Evolutionary conservation across 805 yeast genomes (phyloP).

Genomic region (Lachancea waltii): DNA sequence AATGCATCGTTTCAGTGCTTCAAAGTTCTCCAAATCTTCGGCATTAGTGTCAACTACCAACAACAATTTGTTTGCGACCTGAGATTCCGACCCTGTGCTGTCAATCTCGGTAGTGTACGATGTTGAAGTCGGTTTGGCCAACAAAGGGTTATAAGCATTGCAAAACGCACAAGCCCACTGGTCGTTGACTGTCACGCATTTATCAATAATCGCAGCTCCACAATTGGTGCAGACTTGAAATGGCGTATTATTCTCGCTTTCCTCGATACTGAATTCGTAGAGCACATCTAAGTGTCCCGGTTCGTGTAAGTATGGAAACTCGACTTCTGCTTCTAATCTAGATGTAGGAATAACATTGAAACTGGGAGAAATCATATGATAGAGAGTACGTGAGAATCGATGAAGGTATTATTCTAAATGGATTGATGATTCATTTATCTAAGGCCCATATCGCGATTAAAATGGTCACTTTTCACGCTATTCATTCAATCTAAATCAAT

Average conservation of each 20-base stretch:
- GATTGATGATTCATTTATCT: too few species aligned
- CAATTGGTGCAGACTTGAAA: constrained; percentile 3
- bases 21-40: too few species aligned
- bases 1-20: too few species aligned
- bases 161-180: constrained; percentile 17
- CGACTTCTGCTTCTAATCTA: constrained; percentile 13
- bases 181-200: constrained; percentile 1
- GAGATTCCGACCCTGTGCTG: too few species aligned
- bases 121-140: constrained; percentile 4
- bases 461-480: too few species aligned
- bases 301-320: constrained; percentile 9
- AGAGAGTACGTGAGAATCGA: not conserved
- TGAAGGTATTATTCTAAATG: too few species aligned
- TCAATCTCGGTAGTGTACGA: constrained; percentile 7
- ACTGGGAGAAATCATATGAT: constrained; percentile 11
- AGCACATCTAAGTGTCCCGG: constrained; percentile 13
- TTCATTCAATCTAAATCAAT: too few species aligned
- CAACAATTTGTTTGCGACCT: too few species aligned
- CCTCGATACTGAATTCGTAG: constrained; percentile 9
- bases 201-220: constrained; percentile 8
- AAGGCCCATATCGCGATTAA: too few species aligned
- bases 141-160: constrained; percentile 10
- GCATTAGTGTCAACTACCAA: too few species aligned
- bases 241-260: not conserved
- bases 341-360: constrained; percentile 15